Percentiles rank a stretch among this genome's conserved stretches.
phyloP scores from a whole-genome alignment of 2,329 filamentous ascomycete genomes.

The Colletotrichum godetiae region DNA sequence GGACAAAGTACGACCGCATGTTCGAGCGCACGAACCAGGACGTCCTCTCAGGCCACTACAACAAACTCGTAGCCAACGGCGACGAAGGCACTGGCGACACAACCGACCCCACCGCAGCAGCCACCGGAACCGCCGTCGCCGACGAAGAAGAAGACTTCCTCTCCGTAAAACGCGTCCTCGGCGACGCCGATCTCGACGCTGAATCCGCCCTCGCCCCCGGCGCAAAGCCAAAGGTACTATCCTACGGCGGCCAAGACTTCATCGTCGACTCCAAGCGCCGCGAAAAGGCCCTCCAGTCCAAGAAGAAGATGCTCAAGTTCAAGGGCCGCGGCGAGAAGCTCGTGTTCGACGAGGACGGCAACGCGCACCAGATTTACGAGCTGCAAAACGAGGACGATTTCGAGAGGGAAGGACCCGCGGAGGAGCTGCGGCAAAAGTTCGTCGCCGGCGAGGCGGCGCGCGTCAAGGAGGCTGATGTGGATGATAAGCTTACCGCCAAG shows the following conservation, averaged over 20 bases:
- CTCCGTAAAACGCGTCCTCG: conserved; percentile 87
- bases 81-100: conserved; percentile 44
- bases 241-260: conserved; percentile 77
- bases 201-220: conserved; percentile 54
- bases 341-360: conserved; percentile 92
- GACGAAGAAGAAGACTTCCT: conserved; percentile 83
- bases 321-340: conserved; percentile 88
- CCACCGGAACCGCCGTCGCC: conserved; percentile 48
- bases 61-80: conserved; percentile 79
- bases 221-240: conserved; percentile 68
- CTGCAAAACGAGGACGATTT: conserved; percentile 89
- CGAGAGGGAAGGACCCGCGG: conserved; percentile 77
- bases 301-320: conserved; percentile 93
- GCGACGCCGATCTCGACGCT: conserved; percentile 72
- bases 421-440: conserved; percentile 81
- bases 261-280: conserved; percentile 94
- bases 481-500: conserved; percentile 84
- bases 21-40: conserved; percentile 97
- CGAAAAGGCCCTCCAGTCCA: conserved; percentile 94
- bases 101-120: conserved; percentile 38
- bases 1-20: conserved; percentile 98
- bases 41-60: conserved; percentile 92
- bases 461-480: conserved; percentile 79
- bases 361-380: conserved; percentile 86
- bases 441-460: conserved; percentile 79